Evolutionary conservation across 305 asterid genomes (phyloP).

Genomic region (Fraxinus floribunda): DNA sequence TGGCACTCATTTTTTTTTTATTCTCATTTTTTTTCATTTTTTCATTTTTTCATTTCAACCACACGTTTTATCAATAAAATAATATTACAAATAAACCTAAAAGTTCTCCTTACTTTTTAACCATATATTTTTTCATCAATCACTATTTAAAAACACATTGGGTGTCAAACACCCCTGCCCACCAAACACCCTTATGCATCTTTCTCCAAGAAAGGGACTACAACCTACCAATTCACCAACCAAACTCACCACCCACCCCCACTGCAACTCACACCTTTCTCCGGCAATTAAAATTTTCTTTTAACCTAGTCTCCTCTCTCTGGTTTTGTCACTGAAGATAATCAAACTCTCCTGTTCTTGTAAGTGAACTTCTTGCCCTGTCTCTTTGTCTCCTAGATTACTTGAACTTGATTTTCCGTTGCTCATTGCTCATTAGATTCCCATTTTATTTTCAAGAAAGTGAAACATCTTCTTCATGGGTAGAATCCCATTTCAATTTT

Average conservation of each 20-base stretch:
- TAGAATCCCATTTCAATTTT: background rate
- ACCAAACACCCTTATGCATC: too few species aligned
- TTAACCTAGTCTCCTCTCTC: background rate
- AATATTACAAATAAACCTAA: too few species aligned
- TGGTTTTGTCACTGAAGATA: background rate
- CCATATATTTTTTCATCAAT: too few species aligned
- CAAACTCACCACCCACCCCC: background rate
- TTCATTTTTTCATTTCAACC: too few species aligned
- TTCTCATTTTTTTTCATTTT: too few species aligned
- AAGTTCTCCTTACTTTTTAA: too few species aligned
- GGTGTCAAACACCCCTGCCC: too few species aligned
- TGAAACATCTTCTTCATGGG: constrained; percentile 1
- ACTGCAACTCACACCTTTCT: background rate
- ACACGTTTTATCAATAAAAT: too few species aligned
- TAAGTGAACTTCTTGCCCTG: constrained; percentile 14
- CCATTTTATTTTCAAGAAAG: constrained; percentile 9
- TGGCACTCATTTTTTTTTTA: too few species aligned
- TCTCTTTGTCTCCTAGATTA: background rate
- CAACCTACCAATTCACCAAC: background rate
- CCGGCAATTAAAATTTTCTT: background rate
- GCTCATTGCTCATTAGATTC: background rate
- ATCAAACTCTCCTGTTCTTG: background rate
- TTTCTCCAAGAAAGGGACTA: too few species aligned
- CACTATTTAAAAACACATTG: too few species aligned
- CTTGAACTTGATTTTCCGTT: background rate